Percentiles rank a stretch among this genome's conserved stretches.
Conservation (phyloP, 2,329 filamentous ascomycete species). For the Verticillium albo-atrum region DNA sequence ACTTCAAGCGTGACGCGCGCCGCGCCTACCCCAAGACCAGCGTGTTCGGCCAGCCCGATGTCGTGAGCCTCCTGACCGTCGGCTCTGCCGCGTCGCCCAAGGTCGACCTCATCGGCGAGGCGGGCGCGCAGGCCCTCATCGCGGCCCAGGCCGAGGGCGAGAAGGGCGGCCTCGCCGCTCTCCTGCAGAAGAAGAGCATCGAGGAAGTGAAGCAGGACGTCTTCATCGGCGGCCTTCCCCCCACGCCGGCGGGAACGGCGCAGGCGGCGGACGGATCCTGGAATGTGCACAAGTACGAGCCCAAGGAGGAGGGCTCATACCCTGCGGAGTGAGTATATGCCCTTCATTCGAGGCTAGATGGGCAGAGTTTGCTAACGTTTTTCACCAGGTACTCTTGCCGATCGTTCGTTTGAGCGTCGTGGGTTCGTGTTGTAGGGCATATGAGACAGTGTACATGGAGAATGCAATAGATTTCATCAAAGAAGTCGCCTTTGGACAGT, state of each 20-base stretch:
- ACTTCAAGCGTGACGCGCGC: conserved; percentile 92
- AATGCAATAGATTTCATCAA: conserved; percentile 20
- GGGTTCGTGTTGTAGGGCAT: conserved; percentile 17
- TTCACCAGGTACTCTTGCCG: conserved; percentile 61
- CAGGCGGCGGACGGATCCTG: conserved; percentile 45
- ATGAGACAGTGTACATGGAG: conserved; percentile 20
- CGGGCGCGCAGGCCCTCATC: conserved; percentile 61
- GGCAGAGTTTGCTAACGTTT: conserved; percentile 22
- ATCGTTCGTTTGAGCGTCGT: conserved; percentile 46
- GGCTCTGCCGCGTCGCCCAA: conserved; percentile 79
- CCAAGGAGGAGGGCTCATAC: conserved; percentile 67
- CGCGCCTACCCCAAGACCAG: conserved; percentile 77
- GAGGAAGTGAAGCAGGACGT: conserved; percentile 46
- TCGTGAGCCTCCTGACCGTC: conserved; percentile 78
- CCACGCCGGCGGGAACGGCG: conserved; percentile 71
- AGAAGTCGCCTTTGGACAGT: background rate
- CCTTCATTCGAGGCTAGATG: conserved; percentile 1
- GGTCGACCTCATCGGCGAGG: conserved; percentile 70
- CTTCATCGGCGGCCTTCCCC: conserved; percentile 75
- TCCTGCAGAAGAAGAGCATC: conserved; percentile 63
- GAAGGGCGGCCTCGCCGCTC: conserved; percentile 65
- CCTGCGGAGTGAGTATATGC: conserved; percentile 54
- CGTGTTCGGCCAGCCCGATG: conserved; percentile 77
- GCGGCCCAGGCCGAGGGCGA: conserved; percentile 70
- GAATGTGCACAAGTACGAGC: conserved; percentile 64